Conservation (phyloP, 2,329 filamentous ascomycete genomes). For the Septoria petroselini region DNA sequence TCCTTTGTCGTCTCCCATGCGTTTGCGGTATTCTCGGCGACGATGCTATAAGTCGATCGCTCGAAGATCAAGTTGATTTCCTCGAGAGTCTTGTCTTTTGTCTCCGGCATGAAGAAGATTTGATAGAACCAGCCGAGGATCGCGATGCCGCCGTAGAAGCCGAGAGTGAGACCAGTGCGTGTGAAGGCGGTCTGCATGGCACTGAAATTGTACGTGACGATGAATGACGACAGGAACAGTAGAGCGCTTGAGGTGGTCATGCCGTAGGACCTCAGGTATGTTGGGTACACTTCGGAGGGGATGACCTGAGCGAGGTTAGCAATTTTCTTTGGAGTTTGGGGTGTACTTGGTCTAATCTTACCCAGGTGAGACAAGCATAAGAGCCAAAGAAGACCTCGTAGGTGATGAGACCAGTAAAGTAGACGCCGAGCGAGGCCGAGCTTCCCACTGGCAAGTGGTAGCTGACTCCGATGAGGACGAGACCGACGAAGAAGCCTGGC, state of each 20-base stretch:
- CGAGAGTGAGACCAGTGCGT: slow-evolving; percentile 62
- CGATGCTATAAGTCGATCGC: slow-evolving; percentile 60
- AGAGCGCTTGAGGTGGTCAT: slow-evolving; percentile 69
- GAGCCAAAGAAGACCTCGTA: slow-evolving; percentile 67
- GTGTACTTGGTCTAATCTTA: too few relatives aligned
- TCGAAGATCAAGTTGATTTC: slow-evolving; percentile 68
- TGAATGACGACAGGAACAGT: slow-evolving; percentile 68
- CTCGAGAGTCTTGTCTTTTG: slow-evolving; percentile 65
- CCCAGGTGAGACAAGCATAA: slow-evolving; percentile 32
- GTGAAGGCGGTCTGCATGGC: slow-evolving; percentile 68
- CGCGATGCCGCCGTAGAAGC: slow-evolving; percentile 72
- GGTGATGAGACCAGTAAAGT: slow-evolving; percentile 64
- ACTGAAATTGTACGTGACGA: slow-evolving; percentile 73
- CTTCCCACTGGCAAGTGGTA: slow-evolving; percentile 52
- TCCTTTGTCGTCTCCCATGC: slow-evolving; percentile 47
- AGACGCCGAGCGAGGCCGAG: slow-evolving; percentile 49
- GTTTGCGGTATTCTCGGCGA: slow-evolving; percentile 56
- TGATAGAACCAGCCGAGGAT: slow-evolving; percentile 69
- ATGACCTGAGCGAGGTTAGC: slow-evolving; percentile 30
- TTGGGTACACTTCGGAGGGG: slow-evolving; percentile 68
- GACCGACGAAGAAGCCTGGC: slow-evolving; percentile 67
- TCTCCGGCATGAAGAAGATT: slow-evolving; percentile 65
- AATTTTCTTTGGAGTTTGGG: slow-evolving; percentile 47
- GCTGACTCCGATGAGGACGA: slow-evolving; percentile 63
- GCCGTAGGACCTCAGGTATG: slow-evolving; percentile 68